These are phyloP conservation scores for Malassezia caprae DNA, from an alignment of 1,284 basidiomycete genomes.

Conservation along the genomic window DNA sequence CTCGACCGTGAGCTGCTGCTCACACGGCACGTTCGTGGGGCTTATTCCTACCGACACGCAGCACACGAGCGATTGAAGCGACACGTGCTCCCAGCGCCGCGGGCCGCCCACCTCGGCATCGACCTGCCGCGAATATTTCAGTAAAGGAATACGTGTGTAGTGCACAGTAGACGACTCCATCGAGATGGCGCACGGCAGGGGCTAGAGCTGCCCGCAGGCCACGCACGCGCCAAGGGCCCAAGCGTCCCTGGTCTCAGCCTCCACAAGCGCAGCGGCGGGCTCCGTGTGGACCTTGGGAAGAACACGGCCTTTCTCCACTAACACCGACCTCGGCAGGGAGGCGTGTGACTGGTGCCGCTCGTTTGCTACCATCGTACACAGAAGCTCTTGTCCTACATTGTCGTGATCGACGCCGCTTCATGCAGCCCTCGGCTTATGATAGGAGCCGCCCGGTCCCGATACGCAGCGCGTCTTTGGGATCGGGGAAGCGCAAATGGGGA, in stretches of 20 bases:
- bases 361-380: not conserved
- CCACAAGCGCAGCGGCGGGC: not conserved
- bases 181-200: not conserved
- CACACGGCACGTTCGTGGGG: not conserved
- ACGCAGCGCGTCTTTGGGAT: not conserved
- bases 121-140: not conserved
- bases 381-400: too few species aligned
- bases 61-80: constrained; percentile 13
- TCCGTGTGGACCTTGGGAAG: not conserved
- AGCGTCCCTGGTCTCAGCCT: not conserved
- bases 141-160: not conserved
- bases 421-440: not conserved
- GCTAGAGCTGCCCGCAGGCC: not conserved
- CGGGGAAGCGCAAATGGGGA: not conserved
- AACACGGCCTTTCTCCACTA: not conserved
- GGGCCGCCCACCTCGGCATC: not conserved
- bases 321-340: not conserved
- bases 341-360: not conserved
- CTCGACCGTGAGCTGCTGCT: not conserved
- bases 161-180: not conserved
- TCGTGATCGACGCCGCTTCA: not conserved
- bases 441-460: not conserved
- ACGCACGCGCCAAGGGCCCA: not conserved
- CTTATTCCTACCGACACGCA: not conserved
- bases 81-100: constrained; percentile 14